phyloP scores from a whole-genome alignment of 2,329 filamentous ascomycete genomes.

The Aspergillus texensis region DNA sequence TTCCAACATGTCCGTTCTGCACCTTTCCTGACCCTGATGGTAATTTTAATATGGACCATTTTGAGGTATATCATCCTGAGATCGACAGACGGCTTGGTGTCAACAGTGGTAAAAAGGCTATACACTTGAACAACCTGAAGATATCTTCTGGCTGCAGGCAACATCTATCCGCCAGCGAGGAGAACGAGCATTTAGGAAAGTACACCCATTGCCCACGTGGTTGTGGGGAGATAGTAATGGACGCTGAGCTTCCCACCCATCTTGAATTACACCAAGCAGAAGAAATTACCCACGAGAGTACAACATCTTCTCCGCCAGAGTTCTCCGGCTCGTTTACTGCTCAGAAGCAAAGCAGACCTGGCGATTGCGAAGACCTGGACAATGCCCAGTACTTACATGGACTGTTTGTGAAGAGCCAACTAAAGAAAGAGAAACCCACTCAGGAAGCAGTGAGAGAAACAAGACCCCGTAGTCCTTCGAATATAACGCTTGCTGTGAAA shows the following conservation, averaged over 20 bases:
- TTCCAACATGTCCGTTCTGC: conserved; percentile 48
- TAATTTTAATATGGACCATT: conserved; percentile 46
- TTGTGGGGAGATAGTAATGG: conserved; percentile 61
- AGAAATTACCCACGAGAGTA: conserved; percentile 46
- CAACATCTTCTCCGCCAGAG: conserved; percentile 14
- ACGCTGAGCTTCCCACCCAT: conserved; percentile 60
- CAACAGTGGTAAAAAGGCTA: conserved; percentile 14
- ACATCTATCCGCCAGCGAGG: background rate
- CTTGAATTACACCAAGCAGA: conserved; percentile 62
- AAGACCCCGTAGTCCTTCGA: background rate
- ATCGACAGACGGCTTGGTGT: conserved; percentile 29
- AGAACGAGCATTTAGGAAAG: conserved; percentile 18
- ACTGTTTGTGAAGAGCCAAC: no score
- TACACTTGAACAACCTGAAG: background rate
- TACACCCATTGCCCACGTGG: conserved; percentile 60
- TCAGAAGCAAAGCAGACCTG: background rate
- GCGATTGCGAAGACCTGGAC: background rate
- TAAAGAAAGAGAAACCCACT: background rate
- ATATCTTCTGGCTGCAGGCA: conserved; percentile 5
- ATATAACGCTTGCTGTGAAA: conserved; percentile 18
- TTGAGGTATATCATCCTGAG: conserved; percentile 50
- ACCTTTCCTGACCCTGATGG: conserved; percentile 44
- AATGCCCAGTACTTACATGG: background rate
- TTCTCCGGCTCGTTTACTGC: conserved; percentile 5
- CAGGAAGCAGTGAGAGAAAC: background rate